Evolutionary conservation across 2,329 filamentous ascomycete genomes (phyloP).

Genomic region (Xylaria multiplex): DNA sequence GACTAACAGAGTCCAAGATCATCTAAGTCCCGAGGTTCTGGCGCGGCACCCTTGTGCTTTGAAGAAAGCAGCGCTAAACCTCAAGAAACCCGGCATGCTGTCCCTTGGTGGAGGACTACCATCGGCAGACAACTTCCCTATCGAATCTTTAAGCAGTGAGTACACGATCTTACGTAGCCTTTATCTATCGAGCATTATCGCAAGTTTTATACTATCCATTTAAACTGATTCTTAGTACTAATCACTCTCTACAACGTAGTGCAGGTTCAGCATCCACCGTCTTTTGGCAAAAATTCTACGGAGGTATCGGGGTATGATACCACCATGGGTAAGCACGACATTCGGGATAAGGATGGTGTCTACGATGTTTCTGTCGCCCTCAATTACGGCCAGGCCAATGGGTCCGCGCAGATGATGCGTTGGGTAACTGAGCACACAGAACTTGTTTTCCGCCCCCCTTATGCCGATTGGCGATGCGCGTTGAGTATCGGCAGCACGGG

Average conservation of each 20-base stretch:
- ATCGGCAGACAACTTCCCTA: constrained; percentile 90
- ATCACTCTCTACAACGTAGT: constrained; percentile 25
- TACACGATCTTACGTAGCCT: not conserved
- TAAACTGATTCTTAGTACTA: not conserved
- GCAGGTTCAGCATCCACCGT: constrained; percentile 25
- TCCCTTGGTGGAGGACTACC: constrained; percentile 93
- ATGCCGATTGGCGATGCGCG: constrained; percentile 87
- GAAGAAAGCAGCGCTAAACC: constrained; percentile 81
- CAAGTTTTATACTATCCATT: not conserved
- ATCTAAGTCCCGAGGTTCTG: constrained; percentile 71
- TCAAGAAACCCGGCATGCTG: constrained; percentile 85
- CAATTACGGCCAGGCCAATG: constrained; percentile 91
- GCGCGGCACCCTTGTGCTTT: constrained; percentile 74
- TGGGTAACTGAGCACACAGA: constrained; percentile 97
- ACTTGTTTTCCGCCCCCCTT: constrained; percentile 85
- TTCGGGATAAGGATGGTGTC: constrained; percentile 52
- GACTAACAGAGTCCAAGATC: constrained; percentile 52
- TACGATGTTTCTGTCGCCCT: constrained; percentile 87
- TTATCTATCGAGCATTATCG: not conserved
- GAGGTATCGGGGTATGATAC: constrained; percentile 55
- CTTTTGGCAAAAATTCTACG: constrained; percentile 26
- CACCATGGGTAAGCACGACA: constrained; percentile 85
- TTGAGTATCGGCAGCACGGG: constrained; percentile 88
- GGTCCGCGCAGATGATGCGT: constrained; percentile 85
- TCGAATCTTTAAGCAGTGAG: constrained; percentile 72